Base-by-base conservation (phyloP, 2,329 filamentous ascomycete genomes). In the Beauveria caledonica region DNA sequence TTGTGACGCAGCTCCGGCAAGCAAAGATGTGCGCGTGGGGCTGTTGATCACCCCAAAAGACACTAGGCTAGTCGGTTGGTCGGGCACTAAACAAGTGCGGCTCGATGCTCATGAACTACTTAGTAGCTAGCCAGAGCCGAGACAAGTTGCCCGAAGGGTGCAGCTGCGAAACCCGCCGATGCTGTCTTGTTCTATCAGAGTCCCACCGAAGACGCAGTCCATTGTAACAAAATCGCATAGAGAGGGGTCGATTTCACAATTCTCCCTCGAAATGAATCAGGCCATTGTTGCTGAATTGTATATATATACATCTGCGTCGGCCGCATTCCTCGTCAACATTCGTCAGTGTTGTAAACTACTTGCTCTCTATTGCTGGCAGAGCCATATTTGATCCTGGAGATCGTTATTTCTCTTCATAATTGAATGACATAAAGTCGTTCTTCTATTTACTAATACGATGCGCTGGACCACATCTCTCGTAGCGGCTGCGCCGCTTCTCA, bases 391-490 rank as follows among this genome's bases (percentile, higher is more conserved):
- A 54, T 54, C 51, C 51, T 44, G 51, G 51, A 29, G 51, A 54
- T 54, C 50, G 7, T 40, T 15, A n/a, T 6, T 42, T 42, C 29
- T 5, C 25, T 17, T 53, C 36, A n/a, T 25, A 25, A n/a, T 40
- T 25, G 1, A 8, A 39, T 19, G 27, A n/a, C 6, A 33, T 19
- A 27, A 50, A 51, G 17, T 3, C 6, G 3, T 10, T 17, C 7
- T 6, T 36, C n/a, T 27, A 9, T 23, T 23, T 25, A n/a, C 25
- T 23, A 49, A 49, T 19, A 56, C 15, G 42, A 56, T 56, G 53
- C 53, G 42, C 53, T 56, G 53, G 53, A 56, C 19, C n/a, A 45
- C 42, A 56, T 56, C 53, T 33, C 19, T 56, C 7, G 5, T 46
- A 8, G 15, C 53, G 42, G 53, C 53, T 46, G 53, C 53, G 53